These are phyloP conservation scores for Colletotrichum tofieldiae DNA, from an alignment of 2,329 filamentous ascomycete genomes.

Conservation along the genomic window DNA sequence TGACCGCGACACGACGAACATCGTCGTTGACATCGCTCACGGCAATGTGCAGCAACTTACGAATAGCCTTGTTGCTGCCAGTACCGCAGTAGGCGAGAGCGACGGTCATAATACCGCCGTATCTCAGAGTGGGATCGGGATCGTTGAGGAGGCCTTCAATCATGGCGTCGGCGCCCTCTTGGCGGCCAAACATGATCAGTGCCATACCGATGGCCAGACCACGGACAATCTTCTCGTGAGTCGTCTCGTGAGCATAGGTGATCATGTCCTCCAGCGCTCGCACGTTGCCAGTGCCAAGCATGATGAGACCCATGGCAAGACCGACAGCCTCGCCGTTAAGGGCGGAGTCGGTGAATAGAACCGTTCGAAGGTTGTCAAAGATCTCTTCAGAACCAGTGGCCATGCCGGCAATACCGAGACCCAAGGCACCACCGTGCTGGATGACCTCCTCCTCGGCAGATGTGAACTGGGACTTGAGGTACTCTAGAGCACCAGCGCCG, in stretches of 20 bases:
- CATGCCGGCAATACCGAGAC: slow-evolving; percentile 97
- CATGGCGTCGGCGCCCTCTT: slow-evolving; percentile 94
- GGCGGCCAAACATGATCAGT: slow-evolving; percentile 96
- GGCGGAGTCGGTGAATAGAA: slow-evolving; percentile 93
- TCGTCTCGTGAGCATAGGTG: slow-evolving; percentile 96
- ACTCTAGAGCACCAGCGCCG: slow-evolving; percentile 89
- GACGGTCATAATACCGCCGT: slow-evolving; percentile 99
- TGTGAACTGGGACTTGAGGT: slow-evolving; percentile 82
- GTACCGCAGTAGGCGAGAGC: slow-evolving; percentile 97
- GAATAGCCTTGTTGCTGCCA: slow-evolving; percentile 98
- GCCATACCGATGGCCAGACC: slow-evolving; percentile 97
- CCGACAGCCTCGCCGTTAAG: slow-evolving; percentile 98
- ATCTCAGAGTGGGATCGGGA: slow-evolving; percentile 92
- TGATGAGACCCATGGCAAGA: slow-evolving; percentile 96
- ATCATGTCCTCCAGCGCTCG: slow-evolving; percentile 97
- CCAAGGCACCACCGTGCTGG: slow-evolving; percentile 95
- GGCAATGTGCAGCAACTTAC: slow-evolving; percentile 93
- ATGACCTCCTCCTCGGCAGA: slow-evolving; percentile 91
- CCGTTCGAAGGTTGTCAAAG: slow-evolving; percentile 90
- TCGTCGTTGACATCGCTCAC: slow-evolving; percentile 99
- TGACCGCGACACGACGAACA: slow-evolving; percentile 94
- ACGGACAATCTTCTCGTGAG: slow-evolving; percentile 98
- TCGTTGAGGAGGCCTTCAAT: slow-evolving; percentile 95
- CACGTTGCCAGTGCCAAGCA: slow-evolving; percentile 97
- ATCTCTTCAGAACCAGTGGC: slow-evolving; percentile 92